Evolutionary conservation across 2,329 filamentous ascomycete genomes (phyloP).

Genomic region (Pseudogymnoascus sp.): DNA sequence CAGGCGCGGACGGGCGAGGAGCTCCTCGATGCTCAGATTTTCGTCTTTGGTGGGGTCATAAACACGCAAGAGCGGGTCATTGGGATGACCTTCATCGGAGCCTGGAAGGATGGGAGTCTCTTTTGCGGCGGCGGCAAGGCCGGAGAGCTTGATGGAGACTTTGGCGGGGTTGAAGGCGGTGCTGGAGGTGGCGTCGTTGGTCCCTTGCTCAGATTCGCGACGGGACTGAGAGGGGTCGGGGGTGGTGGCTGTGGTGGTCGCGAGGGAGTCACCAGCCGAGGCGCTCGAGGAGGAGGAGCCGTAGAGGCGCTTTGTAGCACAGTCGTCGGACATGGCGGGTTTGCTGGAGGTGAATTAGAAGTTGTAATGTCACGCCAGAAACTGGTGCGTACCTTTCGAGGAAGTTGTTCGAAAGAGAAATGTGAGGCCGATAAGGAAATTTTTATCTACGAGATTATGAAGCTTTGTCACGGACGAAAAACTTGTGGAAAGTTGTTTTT

Average conservation of each 20-base stretch:
- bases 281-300: neutral
- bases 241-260: neutral
- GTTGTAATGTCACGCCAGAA: neutral
- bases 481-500: neutral
- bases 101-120: neutral
- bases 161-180: conserved; percentile 1
- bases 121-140: neutral
- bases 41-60: conserved; percentile 9
- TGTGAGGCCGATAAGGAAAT: neutral
- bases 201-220: neutral
- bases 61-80: conserved; percentile 2
- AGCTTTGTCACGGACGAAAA: neutral
- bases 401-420: neutral
- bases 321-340: neutral
- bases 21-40: conserved; percentile 1
- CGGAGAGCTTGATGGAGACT: neutral
- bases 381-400: neutral
- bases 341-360: neutral
- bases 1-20: conserved; percentile 5
- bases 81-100: neutral
- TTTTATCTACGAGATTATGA: neutral
- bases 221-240: neutral
- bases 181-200: neutral
- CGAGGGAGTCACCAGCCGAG: neutral
- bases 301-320: neutral